These are phyloP conservation scores for Entomortierella parvispora DNA, from an alignment of 192 early-diverging fungal genomes.

Conservation along the genomic window DNA sequence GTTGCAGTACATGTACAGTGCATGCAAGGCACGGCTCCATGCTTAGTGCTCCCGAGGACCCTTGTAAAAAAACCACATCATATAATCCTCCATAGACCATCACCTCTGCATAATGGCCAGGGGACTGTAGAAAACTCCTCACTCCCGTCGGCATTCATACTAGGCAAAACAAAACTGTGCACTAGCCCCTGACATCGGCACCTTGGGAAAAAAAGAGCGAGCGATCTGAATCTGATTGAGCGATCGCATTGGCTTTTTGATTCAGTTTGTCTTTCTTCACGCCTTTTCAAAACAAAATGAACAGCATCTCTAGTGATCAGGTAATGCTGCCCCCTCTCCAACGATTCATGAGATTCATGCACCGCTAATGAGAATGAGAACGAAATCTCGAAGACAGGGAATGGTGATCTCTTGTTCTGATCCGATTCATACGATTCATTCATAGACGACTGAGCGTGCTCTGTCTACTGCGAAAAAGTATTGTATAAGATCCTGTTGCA, in stretches of 20 bases:
- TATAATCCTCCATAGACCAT: no score
- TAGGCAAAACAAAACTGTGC: no score
- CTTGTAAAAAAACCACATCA: no score
- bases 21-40: no score
- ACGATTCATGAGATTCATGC: background rate
- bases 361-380: background rate
- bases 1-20: no score
- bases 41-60: no score
- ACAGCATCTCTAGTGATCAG: slow-evolving; percentile 1
- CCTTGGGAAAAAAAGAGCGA: no score
- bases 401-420: background rate
- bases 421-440: slow-evolving; percentile 1
- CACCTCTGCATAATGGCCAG: no score
- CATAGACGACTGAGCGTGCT: slow-evolving; percentile 1
- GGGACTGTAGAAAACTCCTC: no score
- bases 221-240: no score
- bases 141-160: no score
- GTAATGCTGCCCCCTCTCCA: slow-evolving; percentile 3
- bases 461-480: slow-evolving; percentile 6
- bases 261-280: background rate
- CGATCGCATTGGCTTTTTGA: background rate
- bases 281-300: slow-evolving; percentile 1
- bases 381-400: background rate
- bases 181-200: no score
- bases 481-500: background rate